phyloP scores from a whole-genome alignment of 2,329 filamentous ascomycete genomes.

The Fusarium equiseti region DNA sequence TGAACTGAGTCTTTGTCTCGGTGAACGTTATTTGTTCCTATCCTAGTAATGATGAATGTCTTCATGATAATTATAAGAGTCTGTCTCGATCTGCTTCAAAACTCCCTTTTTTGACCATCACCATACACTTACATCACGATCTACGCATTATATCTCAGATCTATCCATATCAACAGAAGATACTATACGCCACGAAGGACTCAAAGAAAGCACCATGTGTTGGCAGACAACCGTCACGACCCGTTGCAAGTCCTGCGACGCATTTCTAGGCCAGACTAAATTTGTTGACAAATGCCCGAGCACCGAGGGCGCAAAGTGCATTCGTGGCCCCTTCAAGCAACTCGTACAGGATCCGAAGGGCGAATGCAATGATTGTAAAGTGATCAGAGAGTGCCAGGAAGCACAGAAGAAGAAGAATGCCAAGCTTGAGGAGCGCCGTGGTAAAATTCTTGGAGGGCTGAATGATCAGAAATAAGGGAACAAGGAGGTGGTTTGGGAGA shows the following conservation, averaged over 20 bases:
- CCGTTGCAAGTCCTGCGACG: background rate
- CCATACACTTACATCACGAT: background rate
- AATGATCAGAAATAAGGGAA: background rate
- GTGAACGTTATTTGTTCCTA: background rate
- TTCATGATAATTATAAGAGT: background rate
- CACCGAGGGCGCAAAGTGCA: background rate
- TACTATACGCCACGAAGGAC: background rate
- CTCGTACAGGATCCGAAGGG: background rate
- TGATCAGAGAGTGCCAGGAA: background rate
- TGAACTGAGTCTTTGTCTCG: background rate
- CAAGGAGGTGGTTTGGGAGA: rapidly evolving
- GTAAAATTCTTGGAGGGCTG: background rate
- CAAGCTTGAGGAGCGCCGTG: too few species aligned
- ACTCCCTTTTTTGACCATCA: too few species aligned
- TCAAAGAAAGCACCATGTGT: background rate
- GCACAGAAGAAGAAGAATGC: background rate
- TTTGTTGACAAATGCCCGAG: background rate
- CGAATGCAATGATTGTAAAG: background rate
- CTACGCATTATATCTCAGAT: background rate
- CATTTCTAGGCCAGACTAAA: background rate
- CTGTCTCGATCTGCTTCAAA: background rate
- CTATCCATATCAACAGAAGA: background rate
- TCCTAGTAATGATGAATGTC: background rate
- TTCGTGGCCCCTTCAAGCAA: background rate
- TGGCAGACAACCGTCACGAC: background rate